Conservation (phyloP, 2,329 filamentous ascomycete species). For the Beauveria asiatica region DNA sequence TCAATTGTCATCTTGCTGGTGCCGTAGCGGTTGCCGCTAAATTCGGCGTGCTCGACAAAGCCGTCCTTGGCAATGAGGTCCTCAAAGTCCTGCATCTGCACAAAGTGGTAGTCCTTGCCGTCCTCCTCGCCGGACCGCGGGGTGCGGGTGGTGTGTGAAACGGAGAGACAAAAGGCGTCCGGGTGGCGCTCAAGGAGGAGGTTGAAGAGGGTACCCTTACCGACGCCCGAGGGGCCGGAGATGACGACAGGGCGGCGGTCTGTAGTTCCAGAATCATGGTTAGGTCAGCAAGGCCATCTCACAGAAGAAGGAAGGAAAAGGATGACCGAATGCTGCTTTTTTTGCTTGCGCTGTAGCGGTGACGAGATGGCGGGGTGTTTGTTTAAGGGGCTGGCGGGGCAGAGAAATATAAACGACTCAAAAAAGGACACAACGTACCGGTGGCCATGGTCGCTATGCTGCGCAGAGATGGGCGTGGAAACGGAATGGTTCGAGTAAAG, state of each 20-base stretch:
- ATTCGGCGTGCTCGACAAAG: slow-evolving; percentile 82
- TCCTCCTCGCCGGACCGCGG: slow-evolving; percentile 68
- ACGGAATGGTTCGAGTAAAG: background rate
- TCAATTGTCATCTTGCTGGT: slow-evolving; percentile 73
- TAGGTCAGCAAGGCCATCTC: no score
- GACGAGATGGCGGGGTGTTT: background rate
- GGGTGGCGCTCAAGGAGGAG: slow-evolving; percentile 53
- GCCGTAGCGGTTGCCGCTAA: slow-evolving; percentile 80
- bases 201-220: slow-evolving; percentile 73
- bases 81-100: slow-evolving; percentile 57
- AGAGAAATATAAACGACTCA: background rate
- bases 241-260: slow-evolving; percentile 63
- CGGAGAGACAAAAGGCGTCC: slow-evolving; percentile 44
- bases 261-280: background rate
- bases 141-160: slow-evolving; percentile 70
- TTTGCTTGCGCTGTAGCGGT: background rate
- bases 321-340: background rate
- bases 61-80: slow-evolving; percentile 57
- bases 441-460: background rate
- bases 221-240: slow-evolving; percentile 70
- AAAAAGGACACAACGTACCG: background rate
- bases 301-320: background rate
- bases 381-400: background rate
- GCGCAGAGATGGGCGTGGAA: background rate
- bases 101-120: slow-evolving; percentile 76